These are phyloP conservation scores for Artemisia annua DNA, from an alignment of 129 eudicot genomes.

Conservation along the genomic window DNA sequence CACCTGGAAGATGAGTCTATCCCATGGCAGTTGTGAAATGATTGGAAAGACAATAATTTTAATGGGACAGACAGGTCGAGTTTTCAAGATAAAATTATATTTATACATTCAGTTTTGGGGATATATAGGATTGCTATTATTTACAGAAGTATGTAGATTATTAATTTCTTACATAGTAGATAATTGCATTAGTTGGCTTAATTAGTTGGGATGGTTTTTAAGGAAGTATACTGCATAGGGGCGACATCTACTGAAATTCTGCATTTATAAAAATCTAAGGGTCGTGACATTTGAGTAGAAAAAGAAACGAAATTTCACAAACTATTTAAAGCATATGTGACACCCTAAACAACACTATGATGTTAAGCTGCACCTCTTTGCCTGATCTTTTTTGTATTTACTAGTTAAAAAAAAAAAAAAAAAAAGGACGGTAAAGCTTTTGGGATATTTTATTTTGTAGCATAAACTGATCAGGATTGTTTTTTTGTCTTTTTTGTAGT, in stretches of 20 bases:
- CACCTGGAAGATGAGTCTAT: background rate
- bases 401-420: background rate
- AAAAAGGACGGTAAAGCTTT: too few species aligned
- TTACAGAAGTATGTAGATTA: background rate
- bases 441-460: too few species aligned
- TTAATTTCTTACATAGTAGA: too few species aligned
- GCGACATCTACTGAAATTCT: background rate
- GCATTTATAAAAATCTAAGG: background rate
- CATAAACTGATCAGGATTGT: slow-evolving; percentile 1
- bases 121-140: background rate
- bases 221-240: background rate
- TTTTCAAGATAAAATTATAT: slow-evolving; percentile 7
- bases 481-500: slow-evolving; percentile 39
- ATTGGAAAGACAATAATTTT: background rate
- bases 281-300: background rate
- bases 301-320: background rate
- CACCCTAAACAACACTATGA: background rate
- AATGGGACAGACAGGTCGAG: background rate
- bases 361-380: background rate
- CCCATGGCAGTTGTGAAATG: background rate
- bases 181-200: background rate
- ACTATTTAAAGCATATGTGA: background rate
- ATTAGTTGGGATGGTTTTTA: background rate
- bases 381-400: background rate
- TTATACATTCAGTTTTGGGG: background rate